Evolutionary conservation across 805 yeast genomes (phyloP), one percentile per base, ranked within the genome.

Genomic region (Monosporozyma solicola): DNA sequence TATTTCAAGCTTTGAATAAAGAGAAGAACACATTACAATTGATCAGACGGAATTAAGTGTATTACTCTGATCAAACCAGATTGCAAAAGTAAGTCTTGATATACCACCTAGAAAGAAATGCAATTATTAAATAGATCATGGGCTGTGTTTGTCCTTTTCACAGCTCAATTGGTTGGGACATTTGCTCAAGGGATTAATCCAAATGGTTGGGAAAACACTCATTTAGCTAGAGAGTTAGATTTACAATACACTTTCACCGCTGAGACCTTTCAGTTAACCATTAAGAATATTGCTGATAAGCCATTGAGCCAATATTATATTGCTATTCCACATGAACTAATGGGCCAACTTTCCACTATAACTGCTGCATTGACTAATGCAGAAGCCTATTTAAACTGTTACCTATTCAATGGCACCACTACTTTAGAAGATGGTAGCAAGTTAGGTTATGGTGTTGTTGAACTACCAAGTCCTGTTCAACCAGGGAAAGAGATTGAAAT

Each of bases 401-500:
- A 66, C 48, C 53, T 69, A 25, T 56, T 51, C 46, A 59, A 68
- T 31, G 62, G 62, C 13, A 63, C 62, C 47, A 59, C 57, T 20
- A 43, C 43, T 15, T 37, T 59, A 39, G 60, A 61, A 7, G 66
- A 63, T 51, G 71, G 68, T 11, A 51, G 55, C 11, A 55, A 61
- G 7, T 49, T 72, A 51, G 66, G 64, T 31, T 77, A 73, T 63
- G 83, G 78, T 66, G 67, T 71, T 53, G 55, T 88, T 32, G 66
- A 63, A 37, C 71, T 90, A 50, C 86, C 87, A 11, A 73, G 74
- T 47, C 86, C 94, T 41, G 71, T 91, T 52, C 77, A 84, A 9
- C 87, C 95, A 29, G 80, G 81, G 37, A 76, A 82, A 25, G 69
- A 70, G 33, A 66, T 75, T 47, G 72, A 75, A 39, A 62, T 92